Conservation (phyloP, 2,329 filamentous ascomycete species). For the Colletotrichum sp. region DNA sequence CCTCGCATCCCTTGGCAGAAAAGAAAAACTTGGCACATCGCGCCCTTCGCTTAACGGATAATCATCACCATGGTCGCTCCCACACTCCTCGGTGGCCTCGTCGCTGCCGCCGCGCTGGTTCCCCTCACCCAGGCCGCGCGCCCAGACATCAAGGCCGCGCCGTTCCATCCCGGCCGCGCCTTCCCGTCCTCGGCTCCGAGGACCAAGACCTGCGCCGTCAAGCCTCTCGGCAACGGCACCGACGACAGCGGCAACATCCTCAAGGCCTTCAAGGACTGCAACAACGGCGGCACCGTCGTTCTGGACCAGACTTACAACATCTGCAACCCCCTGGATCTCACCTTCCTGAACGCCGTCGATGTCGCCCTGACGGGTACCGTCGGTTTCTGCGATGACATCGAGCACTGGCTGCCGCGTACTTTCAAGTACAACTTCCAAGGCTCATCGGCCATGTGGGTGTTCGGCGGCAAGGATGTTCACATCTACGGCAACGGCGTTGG, state of each 20-base stretch:
- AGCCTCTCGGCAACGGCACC: conserved; percentile 30
- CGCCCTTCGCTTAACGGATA: background rate
- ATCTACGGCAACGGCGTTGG: conserved; percentile 62
- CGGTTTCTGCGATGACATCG: conserved; percentile 68
- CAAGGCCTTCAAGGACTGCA: conserved; percentile 60
- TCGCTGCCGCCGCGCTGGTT: conserved; percentile 14
- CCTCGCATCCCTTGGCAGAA: conserved; percentile 7
- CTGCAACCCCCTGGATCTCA: conserved; percentile 68
- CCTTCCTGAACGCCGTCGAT: conserved; percentile 68
- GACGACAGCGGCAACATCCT: conserved; percentile 47
- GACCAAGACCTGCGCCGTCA: conserved; percentile 29
- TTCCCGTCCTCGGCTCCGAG: conserved; percentile 23
- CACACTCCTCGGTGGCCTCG: conserved; percentile 12
- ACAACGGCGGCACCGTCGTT: conserved; percentile 66
- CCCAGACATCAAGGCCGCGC: conserved; percentile 22
- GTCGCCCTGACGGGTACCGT: conserved; percentile 61
- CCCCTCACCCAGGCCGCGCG: conserved; percentile 10
- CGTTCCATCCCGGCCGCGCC: conserved; percentile 21
- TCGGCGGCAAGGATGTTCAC: conserved; percentile 51
- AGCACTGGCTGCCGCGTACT: conserved; percentile 70
- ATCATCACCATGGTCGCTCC: conserved; percentile 6
- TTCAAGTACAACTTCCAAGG: conserved; percentile 73
- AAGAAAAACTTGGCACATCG: background rate
- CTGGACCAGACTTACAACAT: conserved; percentile 66
- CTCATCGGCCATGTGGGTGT: conserved; percentile 47